Percentiles rank a stretch among this genome's conserved stretches.
Conservation (phyloP, 2,329 filamentous ascomycete genomes). For the Ceratocystis diversiconidia region DNA sequence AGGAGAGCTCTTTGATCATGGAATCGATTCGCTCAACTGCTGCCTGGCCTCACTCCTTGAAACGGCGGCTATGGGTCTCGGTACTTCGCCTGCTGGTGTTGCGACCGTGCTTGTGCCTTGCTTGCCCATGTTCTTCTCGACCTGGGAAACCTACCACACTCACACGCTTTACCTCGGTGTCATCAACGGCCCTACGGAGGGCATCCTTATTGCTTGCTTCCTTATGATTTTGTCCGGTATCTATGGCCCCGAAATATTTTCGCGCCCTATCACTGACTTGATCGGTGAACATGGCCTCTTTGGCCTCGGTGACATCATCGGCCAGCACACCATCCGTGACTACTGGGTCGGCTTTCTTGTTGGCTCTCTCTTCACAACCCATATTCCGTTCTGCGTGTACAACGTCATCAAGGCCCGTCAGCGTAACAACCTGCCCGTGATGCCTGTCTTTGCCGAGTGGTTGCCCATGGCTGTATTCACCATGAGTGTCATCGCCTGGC, state of each 20-base stretch:
- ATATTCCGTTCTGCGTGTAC: slow-evolving; percentile 77
- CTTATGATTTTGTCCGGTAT: slow-evolving; percentile 80
- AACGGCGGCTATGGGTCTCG: slow-evolving; percentile 84
- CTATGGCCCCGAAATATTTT: slow-evolving; percentile 81
- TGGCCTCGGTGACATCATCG: slow-evolving; percentile 45
- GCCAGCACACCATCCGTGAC: slow-evolving; percentile 64
- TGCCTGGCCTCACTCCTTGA: slow-evolving; percentile 83
- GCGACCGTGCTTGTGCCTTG: slow-evolving; percentile 87
- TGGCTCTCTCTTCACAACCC: slow-evolving; percentile 50
- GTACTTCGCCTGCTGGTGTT: slow-evolving; percentile 67
- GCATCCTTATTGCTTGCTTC: slow-evolving; percentile 70
- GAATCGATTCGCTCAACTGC: slow-evolving; percentile 96
- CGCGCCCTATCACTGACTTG: slow-evolving; percentile 54
- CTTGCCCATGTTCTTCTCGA: slow-evolving; percentile 97
- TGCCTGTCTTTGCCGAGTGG: slow-evolving; percentile 86
- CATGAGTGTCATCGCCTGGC: slow-evolving; percentile 61
- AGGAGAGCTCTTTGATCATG: slow-evolving; percentile 95
- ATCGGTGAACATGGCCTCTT: slow-evolving; percentile 41
- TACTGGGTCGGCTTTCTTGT: slow-evolving; percentile 69
- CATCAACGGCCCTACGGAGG: slow-evolving; percentile 95
- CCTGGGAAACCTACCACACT: slow-evolving; percentile 98
- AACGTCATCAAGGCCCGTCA: slow-evolving; percentile 71
- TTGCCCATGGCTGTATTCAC: slow-evolving; percentile 77
- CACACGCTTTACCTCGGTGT: slow-evolving; percentile 92
- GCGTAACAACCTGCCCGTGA: slow-evolving; percentile 55